These are phyloP conservation scores for Suillus paluster DNA, from an alignment of 768 basidiomycete species.

Conservation along the genomic window DNA sequence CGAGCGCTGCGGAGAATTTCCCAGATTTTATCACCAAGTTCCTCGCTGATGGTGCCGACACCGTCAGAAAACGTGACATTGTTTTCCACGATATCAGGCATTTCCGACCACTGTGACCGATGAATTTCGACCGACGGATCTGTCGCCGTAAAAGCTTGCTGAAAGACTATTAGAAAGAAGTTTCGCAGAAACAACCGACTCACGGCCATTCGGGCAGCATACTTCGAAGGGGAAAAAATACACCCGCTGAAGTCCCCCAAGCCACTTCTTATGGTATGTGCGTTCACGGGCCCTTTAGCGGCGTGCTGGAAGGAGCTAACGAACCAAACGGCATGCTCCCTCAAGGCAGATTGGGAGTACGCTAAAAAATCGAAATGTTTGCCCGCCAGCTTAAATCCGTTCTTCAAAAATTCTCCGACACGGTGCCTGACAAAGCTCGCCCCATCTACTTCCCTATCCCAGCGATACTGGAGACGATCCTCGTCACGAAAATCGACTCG, in stretches of 20 bases:
- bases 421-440: conserved; percentile 56
- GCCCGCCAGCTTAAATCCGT: conserved; percentile 73
- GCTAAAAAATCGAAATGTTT: conserved; percentile 79
- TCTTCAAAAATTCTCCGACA: conserved; percentile 60
- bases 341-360: conserved; percentile 78
- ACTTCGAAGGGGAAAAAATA: conserved; percentile 70
- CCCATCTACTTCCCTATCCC: conserved; percentile 70
- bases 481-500: conserved; percentile 89
- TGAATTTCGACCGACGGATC: conserved; percentile 67
- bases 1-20: conserved; percentile 50
- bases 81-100: conserved; percentile 57
- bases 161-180: conserved; percentile 13
- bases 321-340: conserved; percentile 86
- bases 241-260: conserved; percentile 73
- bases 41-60: conserved; percentile 74
- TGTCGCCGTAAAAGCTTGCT: conserved; percentile 84
- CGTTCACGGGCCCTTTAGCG: conserved; percentile 49
- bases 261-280: conserved; percentile 59
- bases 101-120: conserved; percentile 62
- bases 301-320: conserved; percentile 62
- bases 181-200: conserved; percentile 3
- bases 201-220: conserved; percentile 74
- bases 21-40: conserved; percentile 66
- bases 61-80: conserved; percentile 72
- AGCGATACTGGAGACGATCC: conserved; percentile 72